Evolutionary conservation across 2,329 filamentous ascomycete genomes (phyloP), one percentile per base, ranked within the genome.

Genomic region (Pseudogymnoascus sp.): DNA sequence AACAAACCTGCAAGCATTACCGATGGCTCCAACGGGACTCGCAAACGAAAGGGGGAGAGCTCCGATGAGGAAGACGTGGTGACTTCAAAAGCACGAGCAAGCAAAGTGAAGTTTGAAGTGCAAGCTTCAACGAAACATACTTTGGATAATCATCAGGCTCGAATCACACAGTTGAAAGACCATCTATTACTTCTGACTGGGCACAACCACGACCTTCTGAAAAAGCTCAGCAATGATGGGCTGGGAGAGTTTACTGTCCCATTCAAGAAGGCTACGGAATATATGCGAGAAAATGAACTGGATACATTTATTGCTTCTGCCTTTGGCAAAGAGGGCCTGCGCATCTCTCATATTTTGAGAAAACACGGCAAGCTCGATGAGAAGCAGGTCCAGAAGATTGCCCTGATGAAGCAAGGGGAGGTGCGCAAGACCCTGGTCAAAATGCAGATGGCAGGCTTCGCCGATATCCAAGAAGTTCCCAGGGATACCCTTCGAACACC

Each of bases 321-420:
- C 2, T 92, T 91, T 68, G 92, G 91, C 6, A 83, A 84, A 6
- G 80, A 89, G 55, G 91, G 91, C 0, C 82, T 93, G 15, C 89
- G 93, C 7, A 80, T 99, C n/a, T 83, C 92, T 17, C 88, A 91
- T 17, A 91, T 97, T 62, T 81, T 99, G 17, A 84, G 89, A 39
- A 87, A 89, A 63, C 91, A 92, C 71, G 94, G 94, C 61, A 96
- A 94, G 71, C 80, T 97, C n/a, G 93, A 97, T 67, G 94, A 99
- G 74, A 96, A 95, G 74, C 87, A 90, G 64, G 81, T 97, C 10
- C 89, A 90, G 38, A 86, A 87, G 59, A 81, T 92, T 62, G 90
- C 89, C 61, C 83, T 99, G 64, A 88, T 97, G 79, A 88, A 89
- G 63, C 90, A 93, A 69, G 86, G 88, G 63, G 91, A 96, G 61